Evolutionary conservation across 306 rosid species (phyloP), one percentile per base, ranked within the genome.

Genomic region (Ormosia semicastrata): DNA sequence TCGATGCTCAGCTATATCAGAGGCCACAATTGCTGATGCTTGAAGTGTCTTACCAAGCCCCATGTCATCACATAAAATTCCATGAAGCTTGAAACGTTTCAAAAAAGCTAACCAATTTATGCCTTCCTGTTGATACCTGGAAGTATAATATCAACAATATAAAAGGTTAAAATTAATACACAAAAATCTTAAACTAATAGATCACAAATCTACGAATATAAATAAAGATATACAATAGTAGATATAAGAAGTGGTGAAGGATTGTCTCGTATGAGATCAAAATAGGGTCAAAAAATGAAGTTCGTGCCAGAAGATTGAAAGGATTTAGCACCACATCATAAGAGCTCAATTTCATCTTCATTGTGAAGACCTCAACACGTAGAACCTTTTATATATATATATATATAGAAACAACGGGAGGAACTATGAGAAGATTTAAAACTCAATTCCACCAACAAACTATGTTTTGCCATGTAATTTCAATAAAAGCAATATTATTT

Each of bases 31-130:
- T 50, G 99, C 94, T 6, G 97, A 93, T 78, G 99, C 96, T 82
- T 95, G 99, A 81, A 95, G 96, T 79, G 99, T 95, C 91, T 95
- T 95, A 68, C 99, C 99, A 68, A 95, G 99, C 50, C 99, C 99
- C 99, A 95, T 95, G 86, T 95, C 99, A 82, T 95, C 99, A 85
- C 99, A 95, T 82, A 95, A 89, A 84, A 95, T 95, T 84, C 99
- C 99, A 93, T 95, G 99, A 90, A 95, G 99, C 93, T 95, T 95
- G 90, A 95, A 95, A 76, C 99, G 97, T 80, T 90, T 95, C 82
- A 95, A 81, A 86, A 95, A 95, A 13, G 97, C 96, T 81, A 95
- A 86, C 99, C 98, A 95, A 84, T 95, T 95, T 83, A 95, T 95
- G 57, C 99, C 99, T 90, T 95, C 99, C 75, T 95, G 97, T 81